These are phyloP conservation scores for Rhizophora apiculata DNA, from an alignment of 345 rosid genomes.

Conservation along the genomic window DNA sequence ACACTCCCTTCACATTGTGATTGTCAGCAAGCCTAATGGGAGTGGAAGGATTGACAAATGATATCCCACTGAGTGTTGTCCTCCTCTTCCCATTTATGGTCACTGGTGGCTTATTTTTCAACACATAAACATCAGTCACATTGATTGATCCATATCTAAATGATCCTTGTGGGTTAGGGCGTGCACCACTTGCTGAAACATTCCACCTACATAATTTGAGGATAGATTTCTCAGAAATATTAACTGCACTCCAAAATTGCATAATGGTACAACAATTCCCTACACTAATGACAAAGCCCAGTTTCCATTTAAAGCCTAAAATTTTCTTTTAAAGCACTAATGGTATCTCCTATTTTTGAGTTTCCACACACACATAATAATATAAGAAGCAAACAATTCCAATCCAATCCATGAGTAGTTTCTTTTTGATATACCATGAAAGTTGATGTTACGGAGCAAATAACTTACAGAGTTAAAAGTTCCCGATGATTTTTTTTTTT, in stretches of 20 bases:
- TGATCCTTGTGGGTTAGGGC: conserved; percentile 98
- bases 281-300: background rate
- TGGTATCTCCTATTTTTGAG: no score
- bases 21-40: conserved; percentile 93
- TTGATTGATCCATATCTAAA: conserved; percentile 94
- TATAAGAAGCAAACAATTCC: no score
- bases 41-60: conserved; percentile 78
- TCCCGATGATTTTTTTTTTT: no score
- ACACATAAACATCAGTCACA: conserved; percentile 75
- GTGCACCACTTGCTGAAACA: conserved; percentile 96
- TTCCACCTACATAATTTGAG: conserved; percentile 67
- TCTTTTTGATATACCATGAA: background rate
- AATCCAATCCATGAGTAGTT: background rate
- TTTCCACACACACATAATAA: no score
- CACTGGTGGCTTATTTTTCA: conserved; percentile 74
- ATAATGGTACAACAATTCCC: background rate
- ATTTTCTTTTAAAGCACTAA: no score
- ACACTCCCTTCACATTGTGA: conserved; percentile 70
- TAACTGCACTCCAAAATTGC: no score
- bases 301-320: no score
- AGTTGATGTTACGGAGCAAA: background rate
- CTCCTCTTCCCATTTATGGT: conserved; percentile 59
- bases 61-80: conserved; percentile 77
- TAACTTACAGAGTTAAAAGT: no score
- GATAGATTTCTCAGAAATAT: no score